Evolutionary conservation across 257 asterid species (phyloP), one percentile per base, ranked within the genome.

Genomic region (Solanum okadae): DNA sequence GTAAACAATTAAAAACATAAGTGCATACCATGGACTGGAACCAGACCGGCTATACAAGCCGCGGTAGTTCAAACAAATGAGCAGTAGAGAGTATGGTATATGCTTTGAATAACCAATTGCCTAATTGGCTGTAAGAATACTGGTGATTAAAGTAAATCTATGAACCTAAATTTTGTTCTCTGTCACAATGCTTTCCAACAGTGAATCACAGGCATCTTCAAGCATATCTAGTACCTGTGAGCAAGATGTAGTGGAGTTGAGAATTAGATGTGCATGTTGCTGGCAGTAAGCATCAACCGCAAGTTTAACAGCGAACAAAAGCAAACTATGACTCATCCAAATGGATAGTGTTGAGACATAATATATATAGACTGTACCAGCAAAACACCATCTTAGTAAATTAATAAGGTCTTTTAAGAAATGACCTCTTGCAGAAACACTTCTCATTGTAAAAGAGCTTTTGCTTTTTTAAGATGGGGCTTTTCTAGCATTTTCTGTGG

Each of bases 181-280:
- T 22, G 89, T 92, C 71, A 92, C 86, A 89, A 92, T 90, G 86
- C 90, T 92, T 25, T 91, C 95, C 91, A 97, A 65, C 25, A 97
- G 94, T 2, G 99, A 93, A 44, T 92, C 96, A 23, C 99, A 97
- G 3, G 95, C 98, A 86, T 97, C 99, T 88, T 97, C 98, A 3
- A 97, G 98, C 83, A 97, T 85, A 92, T 97, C 98, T 81, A 97
- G 86, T 70, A 97, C 99, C 99, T 97, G 94, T 81, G 85, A 73
- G 76, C n/a, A 46, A 67, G 63, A 86, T 8, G 23, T 16, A 13
- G 42, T 67, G 29, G 44, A 29, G 70, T 29, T 29, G 18, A 49
- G 42, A 25, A 46, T 46, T 46, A 81, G 68, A 81, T n/a, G n/a
- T 29, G 37, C 38, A 42, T 78, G 20, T 81, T 25, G 25, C 65